Percentiles rank a stretch among this genome's conserved stretches.
Conservation (phyloP, 306 rosid genomes). For the Alnus rubra region DNA sequence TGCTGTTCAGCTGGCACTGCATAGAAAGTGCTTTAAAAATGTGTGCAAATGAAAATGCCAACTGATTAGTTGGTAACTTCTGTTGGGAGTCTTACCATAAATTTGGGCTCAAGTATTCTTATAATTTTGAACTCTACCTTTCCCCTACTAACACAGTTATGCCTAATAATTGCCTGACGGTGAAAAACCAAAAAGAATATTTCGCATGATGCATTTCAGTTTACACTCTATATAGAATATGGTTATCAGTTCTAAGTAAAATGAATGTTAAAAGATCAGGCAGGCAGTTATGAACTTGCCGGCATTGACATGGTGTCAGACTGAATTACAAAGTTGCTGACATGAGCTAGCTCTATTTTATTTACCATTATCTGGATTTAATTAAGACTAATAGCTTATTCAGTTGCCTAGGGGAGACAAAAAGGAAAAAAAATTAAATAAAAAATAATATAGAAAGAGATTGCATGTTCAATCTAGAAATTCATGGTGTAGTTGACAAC, state of each 20-base stretch:
- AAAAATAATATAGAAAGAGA: background rate
- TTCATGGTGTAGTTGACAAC: background rate
- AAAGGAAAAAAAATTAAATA: background rate
- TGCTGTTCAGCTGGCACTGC: background rate
- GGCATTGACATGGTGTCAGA: too few species aligned
- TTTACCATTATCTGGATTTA: background rate
- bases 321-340: background rate
- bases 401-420: background rate
- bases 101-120: background rate
- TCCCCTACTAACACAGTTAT: background rate
- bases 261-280: background rate
- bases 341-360: background rate
- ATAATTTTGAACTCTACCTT: background rate
- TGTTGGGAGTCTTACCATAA: background rate
- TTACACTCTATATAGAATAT: background rate
- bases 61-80: slow-evolving; percentile 8
- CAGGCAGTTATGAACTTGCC: background rate
- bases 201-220: background rate
- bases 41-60: slow-evolving; percentile 13
- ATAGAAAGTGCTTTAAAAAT: background rate
- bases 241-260: background rate
- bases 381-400: background rate
- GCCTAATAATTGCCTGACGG: background rate
- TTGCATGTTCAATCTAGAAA: slow-evolving; percentile 21
- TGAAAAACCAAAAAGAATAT: background rate